A percentile compares a stretch with the other conserved stretches of the same genome.
These are phyloP conservation scores for Hypsizygus marmoreus DNA, from an alignment of 768 basidiomycete species.

Conservation along the genomic window DNA sequence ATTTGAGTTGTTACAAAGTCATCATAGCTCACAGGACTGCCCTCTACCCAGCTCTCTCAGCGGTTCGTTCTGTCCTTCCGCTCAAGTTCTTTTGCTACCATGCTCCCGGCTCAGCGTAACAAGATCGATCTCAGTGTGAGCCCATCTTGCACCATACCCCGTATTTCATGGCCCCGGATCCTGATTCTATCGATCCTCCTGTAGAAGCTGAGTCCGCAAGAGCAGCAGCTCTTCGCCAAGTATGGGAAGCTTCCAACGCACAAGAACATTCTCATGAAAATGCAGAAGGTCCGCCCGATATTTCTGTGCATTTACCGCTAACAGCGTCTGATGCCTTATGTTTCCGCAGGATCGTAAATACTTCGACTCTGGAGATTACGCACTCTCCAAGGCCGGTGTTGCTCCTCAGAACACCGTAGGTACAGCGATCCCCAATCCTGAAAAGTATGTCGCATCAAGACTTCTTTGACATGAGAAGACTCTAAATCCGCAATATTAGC, in stretches of 20 bases:
- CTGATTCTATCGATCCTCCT: constrained; percentile 25
- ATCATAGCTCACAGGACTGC: constrained; percentile 16
- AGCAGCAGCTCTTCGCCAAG: constrained; percentile 90
- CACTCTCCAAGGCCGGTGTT: constrained; percentile 92
- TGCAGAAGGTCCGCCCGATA: constrained; percentile 77
- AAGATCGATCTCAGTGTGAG: constrained; percentile 94
- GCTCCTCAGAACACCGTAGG: constrained; percentile 88
- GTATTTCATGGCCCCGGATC: constrained; percentile 9
- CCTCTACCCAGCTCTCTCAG: constrained; percentile 19
- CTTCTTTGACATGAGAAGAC: constrained; percentile 7
- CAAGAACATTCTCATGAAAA: constrained; percentile 91
- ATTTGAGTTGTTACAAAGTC: constrained; percentile 20
- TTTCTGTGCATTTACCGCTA: constrained; percentile 11
- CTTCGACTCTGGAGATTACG: constrained; percentile 99
- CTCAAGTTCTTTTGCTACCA: constrained; percentile 33
- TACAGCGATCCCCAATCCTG: constrained; percentile 96
- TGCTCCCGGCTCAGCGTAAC: constrained; percentile 82
- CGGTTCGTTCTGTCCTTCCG: constrained; percentile 28
- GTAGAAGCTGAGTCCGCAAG: constrained; percentile 83
- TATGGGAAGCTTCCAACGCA: constrained; percentile 94
- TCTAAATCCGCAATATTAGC: constrained; percentile 42
- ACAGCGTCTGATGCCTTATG: constrained; percentile 16
- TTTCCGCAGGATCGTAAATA: constrained; percentile 88
- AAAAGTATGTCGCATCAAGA: constrained; percentile 66
- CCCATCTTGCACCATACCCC: constrained; percentile 12